Evolutionary conservation across 2,329 filamentous ascomycete species (phyloP), one percentile per base, ranked within the genome.

Genomic region (Pseudomassariella vexata): DNA sequence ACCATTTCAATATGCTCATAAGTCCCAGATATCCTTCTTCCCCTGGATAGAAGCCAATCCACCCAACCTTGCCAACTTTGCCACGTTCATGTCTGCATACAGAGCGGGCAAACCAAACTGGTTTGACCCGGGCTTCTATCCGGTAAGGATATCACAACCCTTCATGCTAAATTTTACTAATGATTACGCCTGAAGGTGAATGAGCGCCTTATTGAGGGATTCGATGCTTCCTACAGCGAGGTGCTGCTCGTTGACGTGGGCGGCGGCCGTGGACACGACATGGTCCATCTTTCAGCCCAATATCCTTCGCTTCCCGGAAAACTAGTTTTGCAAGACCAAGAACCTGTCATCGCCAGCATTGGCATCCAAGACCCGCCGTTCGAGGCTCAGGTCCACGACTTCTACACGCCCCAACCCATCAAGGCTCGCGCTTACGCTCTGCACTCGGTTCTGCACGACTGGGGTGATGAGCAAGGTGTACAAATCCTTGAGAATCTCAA

Each of bases 371-470:
- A 20, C 4, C 27, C 27, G 5, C 27, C 27, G 11, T 29, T 29
- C 14, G 27, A 29, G 17, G 16, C 17, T 12, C 18, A 14, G 27
- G 27, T 18, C 16, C 46, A 57, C 28, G 48, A 55, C 27, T 53
- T 56, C 36, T 54, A 55, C 42, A 47, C 44, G 1, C 37, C 48
- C 2, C 50, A 57, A 21, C 53, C 50, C 1, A 36, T 52, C 3
- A 41, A 45, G 17, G 50, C 52, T 5, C 46, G 48, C n/a, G 48
- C 43, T 1, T 57, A 57, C 31, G 47, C 43, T 28, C 40, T 56
- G 3, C 40, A 48, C 30, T 48, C 43, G 1, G 41, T 62, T 3
- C 45, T 63, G 2, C 58, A 63, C 22, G 55, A 62, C 32, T 63
- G 55, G 55, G 47, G 49, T 0, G 55, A 63, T 24, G 49, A 51